Percentiles rank a stretch among this genome's conserved stretches.
Evolutionary conservation across 345 rosid genomes (phyloP).

Genomic region (Kernera saxatilis): DNA sequence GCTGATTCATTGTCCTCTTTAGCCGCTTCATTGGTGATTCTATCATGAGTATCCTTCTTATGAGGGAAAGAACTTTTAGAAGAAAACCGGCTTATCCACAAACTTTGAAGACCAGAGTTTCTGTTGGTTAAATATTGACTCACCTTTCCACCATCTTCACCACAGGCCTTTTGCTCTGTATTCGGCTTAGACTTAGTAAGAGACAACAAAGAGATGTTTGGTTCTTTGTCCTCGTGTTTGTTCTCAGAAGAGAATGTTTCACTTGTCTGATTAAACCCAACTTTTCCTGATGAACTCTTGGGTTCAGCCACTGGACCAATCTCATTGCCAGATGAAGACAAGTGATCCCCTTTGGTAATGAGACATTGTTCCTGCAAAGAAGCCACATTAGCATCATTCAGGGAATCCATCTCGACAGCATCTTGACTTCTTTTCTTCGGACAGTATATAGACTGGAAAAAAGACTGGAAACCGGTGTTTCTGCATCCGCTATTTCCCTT

Average conservation of each 20-base stretch:
- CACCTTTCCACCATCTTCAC: constrained; percentile 36
- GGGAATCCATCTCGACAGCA: constrained; percentile 28
- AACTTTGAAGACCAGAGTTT: constrained; percentile 48
- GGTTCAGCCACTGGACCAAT: constrained; percentile 27
- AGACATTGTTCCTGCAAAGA: constrained; percentile 34
- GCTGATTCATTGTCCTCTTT: constrained; percentile 17
- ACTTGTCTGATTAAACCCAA: constrained; percentile 22
- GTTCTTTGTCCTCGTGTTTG: constrained; percentile 33
- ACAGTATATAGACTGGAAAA: constrained; percentile 67
- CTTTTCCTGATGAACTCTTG: constrained; percentile 25
- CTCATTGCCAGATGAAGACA: constrained; percentile 31
- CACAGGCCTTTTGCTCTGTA: constrained; percentile 14
- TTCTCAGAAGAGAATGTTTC: constrained; percentile 30
- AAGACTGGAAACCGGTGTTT: constrained; percentile 64
- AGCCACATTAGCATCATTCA: constrained; percentile 36
- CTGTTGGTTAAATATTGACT: constrained; percentile 26
- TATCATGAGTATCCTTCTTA: not conserved
- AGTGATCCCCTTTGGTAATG: constrained; percentile 31
- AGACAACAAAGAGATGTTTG: constrained; percentile 37
- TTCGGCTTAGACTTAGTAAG: constrained; percentile 33
- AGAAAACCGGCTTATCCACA: constrained; percentile 75
- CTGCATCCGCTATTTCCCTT: constrained; percentile 27
- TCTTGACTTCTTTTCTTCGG: constrained; percentile 39
- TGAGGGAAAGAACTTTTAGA: constrained; percentile 36
- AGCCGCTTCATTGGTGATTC: not conserved